Evolutionary conservation across 768 basidiomycete species (phyloP), one percentile per base, ranked within the genome.

Genomic region (Hortiboletus campestris): DNA sequence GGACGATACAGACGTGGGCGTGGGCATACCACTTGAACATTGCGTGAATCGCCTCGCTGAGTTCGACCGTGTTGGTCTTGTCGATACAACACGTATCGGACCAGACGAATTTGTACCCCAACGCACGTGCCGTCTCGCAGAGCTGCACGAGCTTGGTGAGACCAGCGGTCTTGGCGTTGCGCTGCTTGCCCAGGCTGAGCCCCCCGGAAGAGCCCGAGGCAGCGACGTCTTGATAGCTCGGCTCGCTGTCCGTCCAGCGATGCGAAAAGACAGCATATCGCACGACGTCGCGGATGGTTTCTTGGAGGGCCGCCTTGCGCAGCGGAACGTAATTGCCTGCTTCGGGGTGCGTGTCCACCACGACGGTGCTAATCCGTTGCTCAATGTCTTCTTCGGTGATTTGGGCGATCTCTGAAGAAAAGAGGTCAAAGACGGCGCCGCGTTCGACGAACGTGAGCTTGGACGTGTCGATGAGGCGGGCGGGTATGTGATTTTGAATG

Each of bases 1-100:
- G 60, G 19, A 60, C 56, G 44, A 72, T 59, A 48, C 72, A 73
- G 17, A 72, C n/a, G 19, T 70, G 56, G 6, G 66, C 56, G 29
- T 72, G 39, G 6, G 63, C 50, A 36, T 73, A 73, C 70, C 72
- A 72, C 50, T 53, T 61, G 61, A 61, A 73, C 66, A 73, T 73
- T 25, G 71, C 67, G 17, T 60, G 60, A 20, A 72, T 63, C 1
- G 72, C 67, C 49, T 73, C 71, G 14, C 58, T 57, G n/a, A 73
- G 66, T 29, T 73, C 70, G 3, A 55, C 28, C 3, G 53, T 25
- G 41, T 66, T 65, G 28, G 43, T 46, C 51, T 65, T 63, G 52
- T 72, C 63, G 35, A 73, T 68, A 51, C 70, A 73, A 19, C 67
- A 72, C 0, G 70, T 65, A 32, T 73, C 70, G 3, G 64, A 68